Base-by-base conservation (phyloP, 495 filamentous ascomycete genomes). In the Penicillium parvum region DNA sequence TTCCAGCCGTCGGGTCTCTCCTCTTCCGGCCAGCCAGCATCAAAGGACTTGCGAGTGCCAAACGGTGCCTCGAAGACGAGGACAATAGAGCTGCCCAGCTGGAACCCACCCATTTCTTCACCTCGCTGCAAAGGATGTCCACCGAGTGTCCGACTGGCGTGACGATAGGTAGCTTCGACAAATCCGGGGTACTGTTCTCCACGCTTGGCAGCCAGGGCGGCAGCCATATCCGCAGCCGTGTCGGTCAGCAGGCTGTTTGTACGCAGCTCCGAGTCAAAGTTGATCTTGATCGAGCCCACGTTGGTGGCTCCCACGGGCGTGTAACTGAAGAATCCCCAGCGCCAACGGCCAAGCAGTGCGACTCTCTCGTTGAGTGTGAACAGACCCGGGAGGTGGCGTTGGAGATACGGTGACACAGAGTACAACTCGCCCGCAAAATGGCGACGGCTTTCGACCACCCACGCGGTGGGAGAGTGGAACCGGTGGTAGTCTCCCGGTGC, bases 271-370 rank as follows among this genome's bases (percentile, higher is more conserved):
- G 82, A 74, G 63, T 99, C 92, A 60, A 99, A 99, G 68, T 99
- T 95, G 68, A 99, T 82, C 63, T 86, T 85, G 66, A 99, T 97
- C 28, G 86, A 91, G 37, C 92, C 92, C 33, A 99, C 92, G 57
- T 99, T 99, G n/a, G 92, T 99, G 9, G 92, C 92, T 45, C 92
- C 92, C 21, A 99, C 91, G 12, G 94, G 90, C 0, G 85, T 92
- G 67, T 88, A 95, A 55, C 83, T 86, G 71, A 97, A 97, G 77
- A 99, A 96, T 9, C 92, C 92, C 80, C 87, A 92, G 6, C 90
- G 84, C 92, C 92, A 99, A 21, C 90, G 79, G 11, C 92, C 92
- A 1, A 99, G 72, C 2, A 99, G 73, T 2, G 92, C 94, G 11
- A 99, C 91, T 18, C 92, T 82, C 66, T 99, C 92, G 63, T 99